Evolutionary conservation across 1,284 basidiomycete genomes (phyloP).

Genomic region (Coniophora puteana): DNA sequence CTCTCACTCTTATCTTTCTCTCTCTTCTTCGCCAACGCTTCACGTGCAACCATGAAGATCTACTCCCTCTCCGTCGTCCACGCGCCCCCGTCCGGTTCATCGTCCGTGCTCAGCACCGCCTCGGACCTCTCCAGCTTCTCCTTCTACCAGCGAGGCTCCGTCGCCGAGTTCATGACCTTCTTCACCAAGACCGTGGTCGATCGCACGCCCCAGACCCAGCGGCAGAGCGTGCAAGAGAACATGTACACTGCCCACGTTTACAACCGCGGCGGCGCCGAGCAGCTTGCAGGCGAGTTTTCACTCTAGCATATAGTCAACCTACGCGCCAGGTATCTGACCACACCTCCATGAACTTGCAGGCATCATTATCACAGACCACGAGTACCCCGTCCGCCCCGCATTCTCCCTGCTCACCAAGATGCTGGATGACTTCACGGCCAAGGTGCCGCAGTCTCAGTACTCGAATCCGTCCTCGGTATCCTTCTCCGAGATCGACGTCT

Average conservation of each 20-base stretch:
- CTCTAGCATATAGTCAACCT: slow-evolving; percentile 5
- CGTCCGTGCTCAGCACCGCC: slow-evolving; percentile 68
- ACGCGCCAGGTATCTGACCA: slow-evolving; percentile 3
- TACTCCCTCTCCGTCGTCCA: slow-evolving; percentile 62
- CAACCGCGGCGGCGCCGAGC: slow-evolving; percentile 75
- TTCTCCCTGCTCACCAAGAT: slow-evolving; percentile 95
- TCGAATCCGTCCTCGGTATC: slow-evolving; percentile 59
- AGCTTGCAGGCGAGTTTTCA: slow-evolving; percentile 64
- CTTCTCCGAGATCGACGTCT: slow-evolving; percentile 74
- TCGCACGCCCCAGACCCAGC: slow-evolving; percentile 80
- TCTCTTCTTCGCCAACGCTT: no score
- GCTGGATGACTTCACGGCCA: slow-evolving; percentile 88
- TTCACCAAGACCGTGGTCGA: slow-evolving; percentile 93
- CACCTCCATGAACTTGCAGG: slow-evolving; percentile 45
- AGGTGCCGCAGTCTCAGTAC: slow-evolving; percentile 71
- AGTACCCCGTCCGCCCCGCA: slow-evolving; percentile 95
- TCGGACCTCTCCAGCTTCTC: slow-evolving; percentile 90
- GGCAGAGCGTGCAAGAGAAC: slow-evolving; percentile 95
- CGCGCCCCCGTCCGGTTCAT: slow-evolving; percentile 51
- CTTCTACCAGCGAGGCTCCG: slow-evolving; percentile 88
- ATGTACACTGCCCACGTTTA: slow-evolving; percentile 94
- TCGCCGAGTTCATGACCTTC: slow-evolving; percentile 89
- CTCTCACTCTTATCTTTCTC: no score
- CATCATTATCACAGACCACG: slow-evolving; percentile 92
- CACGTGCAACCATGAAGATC: slow-evolving; percentile 56